phyloP scores from a whole-genome alignment of 208 protist genomes.

The Sergeia podlipaevii region DNA sequence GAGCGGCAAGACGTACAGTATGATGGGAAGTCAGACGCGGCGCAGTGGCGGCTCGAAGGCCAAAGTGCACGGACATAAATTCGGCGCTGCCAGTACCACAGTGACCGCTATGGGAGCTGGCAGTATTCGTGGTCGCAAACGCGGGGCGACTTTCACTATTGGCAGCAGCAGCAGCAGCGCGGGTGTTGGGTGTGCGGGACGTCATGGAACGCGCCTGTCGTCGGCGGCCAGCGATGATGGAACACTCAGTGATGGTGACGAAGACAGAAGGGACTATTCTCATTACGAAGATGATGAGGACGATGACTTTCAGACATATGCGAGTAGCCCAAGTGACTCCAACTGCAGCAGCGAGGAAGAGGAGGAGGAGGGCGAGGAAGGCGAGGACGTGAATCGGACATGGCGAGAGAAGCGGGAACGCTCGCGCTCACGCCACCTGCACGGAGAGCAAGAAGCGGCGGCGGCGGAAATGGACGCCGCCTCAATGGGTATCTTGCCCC shows the following conservation, averaged over 20 bases:
- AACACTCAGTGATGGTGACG: conserved; percentile 5
- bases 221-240: no score
- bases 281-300: conserved; percentile 5
- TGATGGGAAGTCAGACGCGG: conserved; percentile 63
- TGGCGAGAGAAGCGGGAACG: conserved; percentile 1
- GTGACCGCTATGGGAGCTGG: not conserved
- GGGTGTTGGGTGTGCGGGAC: no score
- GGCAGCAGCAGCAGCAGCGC: no score
- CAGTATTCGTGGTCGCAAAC: not conserved
- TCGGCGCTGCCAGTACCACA: no score
- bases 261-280: not conserved
- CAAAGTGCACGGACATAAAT: no score
- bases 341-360: not conserved
- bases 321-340: not conserved
- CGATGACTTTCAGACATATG: not conserved
- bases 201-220: no score
- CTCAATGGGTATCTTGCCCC: conserved; percentile 74
- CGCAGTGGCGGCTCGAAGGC: not conserved
- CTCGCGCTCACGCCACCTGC: not conserved
- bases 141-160: no score
- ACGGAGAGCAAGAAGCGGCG: not conserved
- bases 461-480: conserved; percentile 6
- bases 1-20: conserved; percentile 89
- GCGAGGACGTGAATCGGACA: conserved; percentile 11
- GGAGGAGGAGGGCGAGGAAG: conserved; percentile 12